These are phyloP conservation scores for Penicillium freii DNA, from an alignment of 2,329 filamentous ascomycete species.

Conservation along the genomic window DNA sequence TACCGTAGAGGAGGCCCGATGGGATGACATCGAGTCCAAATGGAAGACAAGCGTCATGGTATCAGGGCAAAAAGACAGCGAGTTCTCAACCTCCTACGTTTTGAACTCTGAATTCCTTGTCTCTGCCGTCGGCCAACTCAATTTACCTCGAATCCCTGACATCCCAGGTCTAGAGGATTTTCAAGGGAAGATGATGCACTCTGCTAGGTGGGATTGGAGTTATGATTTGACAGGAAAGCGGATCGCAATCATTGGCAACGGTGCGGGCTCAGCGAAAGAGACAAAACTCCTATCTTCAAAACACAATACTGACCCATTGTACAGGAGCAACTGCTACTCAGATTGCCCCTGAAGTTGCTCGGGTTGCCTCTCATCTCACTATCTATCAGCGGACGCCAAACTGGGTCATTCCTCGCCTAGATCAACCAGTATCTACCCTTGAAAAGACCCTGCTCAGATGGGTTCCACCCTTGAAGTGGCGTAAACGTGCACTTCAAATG, in stretches of 20 bases:
- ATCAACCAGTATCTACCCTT: constrained; percentile 47
- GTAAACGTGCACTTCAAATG: constrained; percentile 54
- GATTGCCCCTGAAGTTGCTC: constrained; percentile 58
- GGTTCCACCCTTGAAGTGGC: constrained; percentile 51
- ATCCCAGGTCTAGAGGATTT: constrained; percentile 52
- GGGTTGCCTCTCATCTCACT: constrained; percentile 50
- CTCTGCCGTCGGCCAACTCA: constrained; percentile 59
- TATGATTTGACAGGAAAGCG: constrained; percentile 55
- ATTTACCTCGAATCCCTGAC: constrained; percentile 51
- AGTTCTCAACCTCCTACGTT: constrained; percentile 53
- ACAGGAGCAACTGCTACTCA: constrained; percentile 57
- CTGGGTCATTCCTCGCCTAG: constrained; percentile 56
- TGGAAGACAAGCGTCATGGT: constrained; percentile 54
- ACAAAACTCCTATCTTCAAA: background rate
- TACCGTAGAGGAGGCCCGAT: constrained; percentile 52
- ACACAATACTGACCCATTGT: background rate
- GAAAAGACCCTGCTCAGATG: constrained; percentile 49
- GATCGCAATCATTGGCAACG: constrained; percentile 60
- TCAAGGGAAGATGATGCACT: constrained; percentile 56
- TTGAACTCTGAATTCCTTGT: constrained; percentile 57
- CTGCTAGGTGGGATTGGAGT: constrained; percentile 60
- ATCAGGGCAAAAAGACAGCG: constrained; percentile 54
- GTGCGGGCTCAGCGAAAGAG: constrained; percentile 26
- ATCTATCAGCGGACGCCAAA: constrained; percentile 60
- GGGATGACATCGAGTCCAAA: constrained; percentile 53